Percentiles rank a stretch among this genome's conserved stretches.
phyloP scores from a whole-genome alignment of 1,139 yeast genomes.

The Kurtzmaniella quercitrusa region DNA sequence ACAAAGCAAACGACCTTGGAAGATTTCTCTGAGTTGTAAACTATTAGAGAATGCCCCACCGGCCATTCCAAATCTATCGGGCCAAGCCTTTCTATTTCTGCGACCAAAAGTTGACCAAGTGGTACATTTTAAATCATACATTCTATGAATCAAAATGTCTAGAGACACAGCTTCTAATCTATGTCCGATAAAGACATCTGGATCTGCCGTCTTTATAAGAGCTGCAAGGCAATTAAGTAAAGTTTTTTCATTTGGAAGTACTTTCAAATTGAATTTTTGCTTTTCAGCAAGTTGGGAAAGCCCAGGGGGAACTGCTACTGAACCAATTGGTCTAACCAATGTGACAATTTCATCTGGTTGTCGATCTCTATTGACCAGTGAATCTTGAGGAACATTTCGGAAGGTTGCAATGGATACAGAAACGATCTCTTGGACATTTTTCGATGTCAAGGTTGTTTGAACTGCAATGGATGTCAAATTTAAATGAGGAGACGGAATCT shows the following conservation, averaged over 20 bases:
- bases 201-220: conserved; percentile 67
- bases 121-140: conserved; percentile 66
- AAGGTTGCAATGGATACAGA: conserved; percentile 75
- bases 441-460: conserved; percentile 72
- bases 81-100: conserved; percentile 71
- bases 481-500: conserved; percentile 49
- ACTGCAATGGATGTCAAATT: conserved; percentile 73
- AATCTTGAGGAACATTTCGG: conserved; percentile 65
- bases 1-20: conserved; percentile 84
- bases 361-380: conserved; percentile 53
- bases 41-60: conserved; percentile 42
- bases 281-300: conserved; percentile 55
- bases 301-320: conserved; percentile 68
- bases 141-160: conserved; percentile 77
- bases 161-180: conserved; percentile 73
- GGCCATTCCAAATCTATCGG: conserved; percentile 58
- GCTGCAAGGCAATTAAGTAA: conserved; percentile 72
- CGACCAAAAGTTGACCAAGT: conserved; percentile 88
- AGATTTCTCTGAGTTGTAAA: conserved; percentile 59
- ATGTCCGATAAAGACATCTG: conserved; percentile 90
- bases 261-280: conserved; percentile 43
- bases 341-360: conserved; percentile 60
- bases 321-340: conserved; percentile 69
- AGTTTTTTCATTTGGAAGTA: conserved; percentile 70
- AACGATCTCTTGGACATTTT: conserved; percentile 81